phyloP scores from a whole-genome alignment of 179 eudicot genomes.

The Spinacia oleracea region DNA sequence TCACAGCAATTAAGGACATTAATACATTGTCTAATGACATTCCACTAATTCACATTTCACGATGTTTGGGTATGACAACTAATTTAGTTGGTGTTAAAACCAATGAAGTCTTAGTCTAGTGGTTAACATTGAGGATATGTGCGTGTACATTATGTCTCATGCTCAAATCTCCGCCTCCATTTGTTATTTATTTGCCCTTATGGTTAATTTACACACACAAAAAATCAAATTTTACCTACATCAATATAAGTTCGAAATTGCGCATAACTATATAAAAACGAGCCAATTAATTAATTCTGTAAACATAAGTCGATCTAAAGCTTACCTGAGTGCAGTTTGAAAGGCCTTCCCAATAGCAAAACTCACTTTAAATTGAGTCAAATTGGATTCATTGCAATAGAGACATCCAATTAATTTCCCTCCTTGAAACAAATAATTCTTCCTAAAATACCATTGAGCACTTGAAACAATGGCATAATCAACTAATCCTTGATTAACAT shows the following conservation, averaged over 20 bases:
- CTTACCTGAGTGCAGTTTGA: constrained; percentile 32
- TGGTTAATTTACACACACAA: no score
- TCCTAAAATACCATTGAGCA: constrained; percentile 67
- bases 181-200: no score
- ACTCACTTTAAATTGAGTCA: constrained; percentile 30
- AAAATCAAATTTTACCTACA: no score
- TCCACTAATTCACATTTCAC: neutral
- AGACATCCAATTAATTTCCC: constrained; percentile 50
- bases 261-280: neutral
- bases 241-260: neutral
- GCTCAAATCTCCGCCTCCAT: no score
- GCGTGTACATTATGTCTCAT: no score
- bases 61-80: no score
- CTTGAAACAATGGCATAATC: constrained; percentile 52
- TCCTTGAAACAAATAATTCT: constrained; percentile 40
- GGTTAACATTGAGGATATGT: no score
- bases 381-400: constrained; percentile 42
- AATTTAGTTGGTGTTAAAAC: no score
- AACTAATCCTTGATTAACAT: constrained; percentile 35
- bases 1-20: neutral
- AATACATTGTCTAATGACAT: neutral
- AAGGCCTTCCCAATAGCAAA: constrained; percentile 49
- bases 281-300: neutral
- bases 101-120: no score
- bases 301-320: neutral